Percentiles rank a stretch among this genome's conserved stretches.
These are phyloP conservation scores for Claviceps pusilla DNA, from an alignment of 2,329 filamentous ascomycete species.

Conservation along the genomic window DNA sequence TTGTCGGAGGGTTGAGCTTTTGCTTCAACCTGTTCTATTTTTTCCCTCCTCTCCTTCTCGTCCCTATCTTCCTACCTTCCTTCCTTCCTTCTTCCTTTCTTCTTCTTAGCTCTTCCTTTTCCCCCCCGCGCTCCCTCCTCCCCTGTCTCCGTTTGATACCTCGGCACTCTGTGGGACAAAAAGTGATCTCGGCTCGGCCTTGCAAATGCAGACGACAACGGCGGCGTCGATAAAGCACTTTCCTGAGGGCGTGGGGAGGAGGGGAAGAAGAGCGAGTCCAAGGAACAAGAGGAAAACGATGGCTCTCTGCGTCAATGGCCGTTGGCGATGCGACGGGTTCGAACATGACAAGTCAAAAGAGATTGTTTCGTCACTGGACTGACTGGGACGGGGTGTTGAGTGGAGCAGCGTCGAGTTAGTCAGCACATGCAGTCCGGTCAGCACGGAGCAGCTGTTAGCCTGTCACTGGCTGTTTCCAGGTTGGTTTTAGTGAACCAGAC, in stretches of 20 bases:
- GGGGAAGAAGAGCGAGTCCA: background rate
- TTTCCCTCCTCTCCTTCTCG: no score
- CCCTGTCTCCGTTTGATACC: background rate
- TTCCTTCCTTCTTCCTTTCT: background rate
- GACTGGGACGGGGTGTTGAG: background rate
- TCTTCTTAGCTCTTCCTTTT: background rate
- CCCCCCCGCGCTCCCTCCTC: background rate
- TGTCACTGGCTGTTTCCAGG: no score
- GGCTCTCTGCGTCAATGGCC: background rate
- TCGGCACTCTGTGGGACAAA: background rate
- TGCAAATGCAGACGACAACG: background rate
- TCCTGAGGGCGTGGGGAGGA: background rate
- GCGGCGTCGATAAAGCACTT: background rate
- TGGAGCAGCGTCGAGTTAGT: background rate
- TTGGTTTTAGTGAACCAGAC: no score
- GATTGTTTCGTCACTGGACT: background rate
- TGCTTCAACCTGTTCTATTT: no score
- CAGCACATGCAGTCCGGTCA: background rate
- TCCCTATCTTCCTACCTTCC: no score
- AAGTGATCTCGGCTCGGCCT: background rate
- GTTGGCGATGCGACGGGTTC: background rate
- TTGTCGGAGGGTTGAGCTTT: conserved; percentile 8
- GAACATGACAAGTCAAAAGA: background rate
- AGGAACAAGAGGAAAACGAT: background rate
- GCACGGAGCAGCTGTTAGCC: background rate